These are phyloP conservation scores for Venustampulla echinocandica DNA, from an alignment of 495 filamentous ascomycete species.

Conservation along the genomic window DNA sequence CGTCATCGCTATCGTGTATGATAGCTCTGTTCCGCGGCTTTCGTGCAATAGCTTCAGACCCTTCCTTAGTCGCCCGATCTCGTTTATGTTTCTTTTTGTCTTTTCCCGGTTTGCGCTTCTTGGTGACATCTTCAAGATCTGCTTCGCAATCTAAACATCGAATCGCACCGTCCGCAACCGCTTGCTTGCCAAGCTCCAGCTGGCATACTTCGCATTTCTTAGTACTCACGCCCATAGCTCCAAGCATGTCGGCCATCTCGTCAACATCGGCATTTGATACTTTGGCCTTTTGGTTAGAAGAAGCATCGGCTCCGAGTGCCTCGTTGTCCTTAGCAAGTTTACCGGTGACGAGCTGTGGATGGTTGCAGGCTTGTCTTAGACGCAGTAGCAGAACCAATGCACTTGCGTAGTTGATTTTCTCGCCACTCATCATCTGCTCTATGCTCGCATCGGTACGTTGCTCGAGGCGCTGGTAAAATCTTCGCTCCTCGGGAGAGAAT, in stretches of 20 bases:
- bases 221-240: constrained; percentile 67
- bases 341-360: constrained; percentile 75
- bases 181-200: constrained; percentile 51
- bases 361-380: constrained; percentile 88
- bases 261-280: constrained; percentile 55
- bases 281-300: constrained; percentile 36
- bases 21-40: constrained; percentile 32
- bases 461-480: constrained; percentile 80
- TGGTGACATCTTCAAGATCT: constrained; percentile 43
- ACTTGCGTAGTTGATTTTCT: constrained; percentile 66
- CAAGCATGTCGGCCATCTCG: constrained; percentile 75
- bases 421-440: constrained; percentile 74
- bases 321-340: constrained; percentile 84
- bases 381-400: constrained; percentile 84
- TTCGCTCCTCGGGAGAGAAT: constrained; percentile 69
- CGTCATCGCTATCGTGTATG: constrained; percentile 17
- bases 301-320: constrained; percentile 57
- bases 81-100: constrained; percentile 18
- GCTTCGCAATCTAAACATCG: constrained; percentile 66
- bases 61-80: constrained; percentile 31
- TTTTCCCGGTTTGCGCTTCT: constrained; percentile 22
- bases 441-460: constrained; percentile 75
- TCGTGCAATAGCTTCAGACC: constrained; percentile 8
- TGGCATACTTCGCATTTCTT: constrained; percentile 89
- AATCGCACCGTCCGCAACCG: constrained; percentile 47